These are phyloP conservation scores for Ogataea hybrid DNA, from an alignment of 1,139 yeast species.

Conservation along the genomic window DNA sequence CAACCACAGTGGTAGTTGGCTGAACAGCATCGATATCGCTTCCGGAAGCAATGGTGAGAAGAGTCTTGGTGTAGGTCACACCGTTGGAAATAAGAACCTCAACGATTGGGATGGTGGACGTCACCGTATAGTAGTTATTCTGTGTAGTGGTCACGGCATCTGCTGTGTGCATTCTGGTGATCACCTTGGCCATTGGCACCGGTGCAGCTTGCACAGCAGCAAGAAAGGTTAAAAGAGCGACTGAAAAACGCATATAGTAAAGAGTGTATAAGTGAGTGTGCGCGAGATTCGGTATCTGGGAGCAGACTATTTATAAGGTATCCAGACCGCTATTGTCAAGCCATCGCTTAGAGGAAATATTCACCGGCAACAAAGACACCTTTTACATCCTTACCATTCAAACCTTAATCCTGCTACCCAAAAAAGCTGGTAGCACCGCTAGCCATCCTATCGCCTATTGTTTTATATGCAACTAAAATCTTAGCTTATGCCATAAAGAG, in stretches of 20 bases:
- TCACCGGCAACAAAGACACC: background rate
- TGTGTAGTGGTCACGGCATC: constrained; percentile 48
- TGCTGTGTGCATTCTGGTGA: constrained; percentile 68
- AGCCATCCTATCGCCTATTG: constrained; percentile 9
- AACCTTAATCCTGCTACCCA: background rate
- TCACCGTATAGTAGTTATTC: constrained; percentile 53
- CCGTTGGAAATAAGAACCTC: constrained; percentile 62
- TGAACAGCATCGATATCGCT: constrained; percentile 27
- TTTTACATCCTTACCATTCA: background rate
- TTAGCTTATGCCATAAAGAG: constrained; percentile 1
- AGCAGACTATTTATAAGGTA: constrained; percentile 3
- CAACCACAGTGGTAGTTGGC: constrained; percentile 37
- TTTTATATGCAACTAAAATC: constrained; percentile 6
- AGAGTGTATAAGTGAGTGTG: constrained; percentile 3
- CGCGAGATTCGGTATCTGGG: background rate
- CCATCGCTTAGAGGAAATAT: background rate
- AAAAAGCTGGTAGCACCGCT: background rate
- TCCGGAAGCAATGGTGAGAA: constrained; percentile 36
- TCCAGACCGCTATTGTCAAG: background rate
- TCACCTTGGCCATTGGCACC: constrained; percentile 32
- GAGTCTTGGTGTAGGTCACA: constrained; percentile 58
- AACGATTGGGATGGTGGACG: constrained; percentile 67
- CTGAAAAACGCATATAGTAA: constrained; percentile 9
- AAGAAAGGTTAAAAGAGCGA: constrained; percentile 9
- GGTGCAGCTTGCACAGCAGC: constrained; percentile 19